These are phyloP conservation scores for Suillus ampliporus DNA, from an alignment of 768 basidiomycete species.

Conservation along the genomic window DNA sequence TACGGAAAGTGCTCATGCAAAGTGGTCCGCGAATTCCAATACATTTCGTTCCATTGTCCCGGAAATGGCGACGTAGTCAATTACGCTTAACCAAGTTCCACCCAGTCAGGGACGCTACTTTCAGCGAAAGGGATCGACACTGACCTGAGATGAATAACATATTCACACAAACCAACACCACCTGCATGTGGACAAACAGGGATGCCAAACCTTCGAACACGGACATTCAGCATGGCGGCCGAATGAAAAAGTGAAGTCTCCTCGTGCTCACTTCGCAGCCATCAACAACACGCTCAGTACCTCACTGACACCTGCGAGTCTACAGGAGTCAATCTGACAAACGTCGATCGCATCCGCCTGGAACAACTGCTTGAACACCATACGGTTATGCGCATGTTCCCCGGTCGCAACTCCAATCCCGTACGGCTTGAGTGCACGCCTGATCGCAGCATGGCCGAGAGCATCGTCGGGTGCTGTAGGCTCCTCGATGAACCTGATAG, in stretches of 20 bases:
- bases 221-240: slow-evolving; percentile 7
- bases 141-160: slow-evolving; percentile 83
- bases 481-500: slow-evolving; percentile 86
- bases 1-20: slow-evolving; percentile 94
- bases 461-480: slow-evolving; percentile 93
- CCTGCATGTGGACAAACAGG: slow-evolving; percentile 95
- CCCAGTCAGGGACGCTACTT: not conserved
- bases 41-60: slow-evolving; percentile 95
- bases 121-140: slow-evolving; percentile 19
- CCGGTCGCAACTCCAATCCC: slow-evolving; percentile 93
- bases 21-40: slow-evolving; percentile 87
- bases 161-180: slow-evolving; percentile 92
- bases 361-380: slow-evolving; percentile 94
- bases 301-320: slow-evolving; percentile 92
- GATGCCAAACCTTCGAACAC: slow-evolving; percentile 63
- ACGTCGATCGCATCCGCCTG: slow-evolving; percentile 94
- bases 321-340: slow-evolving; percentile 93
- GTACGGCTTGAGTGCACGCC: slow-evolving; percentile 75
- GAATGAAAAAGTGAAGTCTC: slow-evolving; percentile 10
- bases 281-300: slow-evolving; percentile 89
- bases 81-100: slow-evolving; percentile 55
- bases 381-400: slow-evolving; percentile 93
- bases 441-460: slow-evolving; percentile 81
- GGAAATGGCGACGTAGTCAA: slow-evolving; percentile 92
- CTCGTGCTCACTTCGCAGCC: slow-evolving; percentile 73